Conservation (phyloP, 176 grass and related monocot genomes). For the Areca catechu region DNA sequence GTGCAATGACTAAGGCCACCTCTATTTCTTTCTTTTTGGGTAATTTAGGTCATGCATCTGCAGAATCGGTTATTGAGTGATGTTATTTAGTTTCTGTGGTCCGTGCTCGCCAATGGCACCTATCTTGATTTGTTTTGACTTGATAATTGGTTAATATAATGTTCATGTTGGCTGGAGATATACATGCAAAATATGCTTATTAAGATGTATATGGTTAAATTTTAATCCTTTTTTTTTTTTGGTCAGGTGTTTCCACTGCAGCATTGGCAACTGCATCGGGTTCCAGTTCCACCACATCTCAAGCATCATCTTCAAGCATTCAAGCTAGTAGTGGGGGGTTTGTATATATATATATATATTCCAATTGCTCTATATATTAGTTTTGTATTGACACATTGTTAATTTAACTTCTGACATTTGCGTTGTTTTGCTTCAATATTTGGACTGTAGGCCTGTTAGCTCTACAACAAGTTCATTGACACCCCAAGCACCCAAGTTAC, state of each 20-base stretch:
- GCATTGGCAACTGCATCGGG: slow-evolving; percentile 35
- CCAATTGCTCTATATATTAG: too few species aligned
- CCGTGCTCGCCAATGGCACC: too few species aligned
- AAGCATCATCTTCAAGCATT: slow-evolving; percentile 49
- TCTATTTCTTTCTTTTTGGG: too few species aligned
- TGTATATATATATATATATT: slow-evolving; percentile 19
- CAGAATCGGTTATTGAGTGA: too few species aligned
- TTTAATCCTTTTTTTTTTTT: background rate
- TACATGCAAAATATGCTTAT: too few species aligned
- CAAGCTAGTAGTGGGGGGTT: slow-evolving; percentile 65
- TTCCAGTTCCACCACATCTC: slow-evolving; percentile 41
- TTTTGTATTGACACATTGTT: background rate
- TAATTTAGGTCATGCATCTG: too few species aligned
- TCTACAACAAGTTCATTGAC: slow-evolving; percentile 36
- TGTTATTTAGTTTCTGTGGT: too few species aligned
- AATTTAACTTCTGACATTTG: slow-evolving; percentile 17
- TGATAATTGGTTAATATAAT: too few species aligned
- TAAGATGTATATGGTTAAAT: background rate
- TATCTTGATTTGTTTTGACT: too few species aligned
- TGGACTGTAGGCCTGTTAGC: slow-evolving; percentile 29
- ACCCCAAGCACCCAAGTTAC: slow-evolving; percentile 56
- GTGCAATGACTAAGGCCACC: too few species aligned
- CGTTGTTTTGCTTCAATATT: slow-evolving; percentile 9
- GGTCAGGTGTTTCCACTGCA: slow-evolving; percentile 39
- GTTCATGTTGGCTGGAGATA: too few species aligned